Evolutionary conservation across 441 rosid genomes (phyloP), one percentile per base, ranked within the genome.

Genomic region (Populus hybrid): DNA sequence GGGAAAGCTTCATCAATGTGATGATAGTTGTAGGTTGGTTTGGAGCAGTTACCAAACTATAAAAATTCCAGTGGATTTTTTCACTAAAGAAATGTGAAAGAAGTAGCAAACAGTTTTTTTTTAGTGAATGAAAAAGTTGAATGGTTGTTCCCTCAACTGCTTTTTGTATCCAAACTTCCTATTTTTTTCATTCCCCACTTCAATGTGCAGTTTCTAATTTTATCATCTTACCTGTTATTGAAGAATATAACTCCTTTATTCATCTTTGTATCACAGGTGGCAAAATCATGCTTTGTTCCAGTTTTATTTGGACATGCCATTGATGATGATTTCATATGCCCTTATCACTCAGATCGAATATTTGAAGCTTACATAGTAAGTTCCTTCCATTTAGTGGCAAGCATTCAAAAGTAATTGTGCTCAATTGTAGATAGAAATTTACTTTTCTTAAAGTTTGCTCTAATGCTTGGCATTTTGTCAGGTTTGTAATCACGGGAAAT

Each of bases 311-410:
- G 99, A 67, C 99, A 96, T 88, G 99, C 94, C 74, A 80, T 77
- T 76, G 93, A 87, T 80, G 99, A 96, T 86, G 99, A 96, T 82
- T 96, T 96, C 80, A 93, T 96, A 79, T 90, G 77, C 59, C 98
- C 99, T 68, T 97, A 94, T 87, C 99, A 96, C 82, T 88, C 99
- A 68, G 98, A 96, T 82, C 91, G 90, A 23, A 89, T 94, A 90
- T 91, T 75, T 74, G 96, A 93, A 86, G 91, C 91, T 69, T 96
- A 96, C 79, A 68, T 87, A 83, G 99, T 94, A 88, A 80, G 80
- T 78, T 74, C 77, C 72, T 71, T 64, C 63, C 61, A 66, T 21
- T 64, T 56, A 36, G 64, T 80, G 63, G 36, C 70, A 65, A 64
- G 35, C 42, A 40, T 74, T 78, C 33, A 53, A n/a, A 21, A 79